Base-by-base conservation (phyloP, 768 basidiomycete species). In the Lactarius hatsudake region DNA sequence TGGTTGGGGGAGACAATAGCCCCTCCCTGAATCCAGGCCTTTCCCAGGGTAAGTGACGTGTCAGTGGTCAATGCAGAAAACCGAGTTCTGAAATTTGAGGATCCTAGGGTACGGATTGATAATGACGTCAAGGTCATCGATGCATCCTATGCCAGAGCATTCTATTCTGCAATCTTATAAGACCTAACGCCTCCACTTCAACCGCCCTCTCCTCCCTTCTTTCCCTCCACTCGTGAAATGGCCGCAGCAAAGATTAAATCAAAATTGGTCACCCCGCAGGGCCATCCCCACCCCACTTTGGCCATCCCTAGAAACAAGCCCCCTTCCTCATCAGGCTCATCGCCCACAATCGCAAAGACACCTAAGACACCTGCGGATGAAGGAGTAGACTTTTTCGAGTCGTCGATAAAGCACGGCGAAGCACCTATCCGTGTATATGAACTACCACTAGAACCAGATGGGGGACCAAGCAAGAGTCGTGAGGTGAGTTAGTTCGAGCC, bases 361-460 rank as follows among this genome's bases (percentile, higher is more conserved):
- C 92, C 91, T 42, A 91, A 86, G 80, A 97, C 95, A 3, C 95
- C 94, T 43, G 94, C 95, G 48, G 94, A 96, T 75, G 94, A 96
- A 75, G 94, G 88, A 30, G 86, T 95, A 75, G 89, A 89, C 42
- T 97, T 93, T 80, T 97, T 97, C 73, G 82, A 89, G 72, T 83
- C 86, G 5, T 76, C 79, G 34, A 71, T 80, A 59, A 76, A 72
- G 9, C 76, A 79, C 18, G 85, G 83, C 43, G 90, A 90, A 70
- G 76, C 78, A 3, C 89, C 88, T 6, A 84, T 98, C 54, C 83
- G 81, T 69, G 94, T 98, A 20, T 96, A 94, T 73, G 91, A 96
- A 77, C 84, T 99, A 42, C 81, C 81, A 58, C 82, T 99, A 42
- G 94, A 94, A 74, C 83, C 89, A 17, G 93, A 98, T 78, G 97